These are phyloP conservation scores for Hypomyces perniciosus DNA, from an alignment of 2,329 filamentous ascomycete genomes.

Conservation along the genomic window DNA sequence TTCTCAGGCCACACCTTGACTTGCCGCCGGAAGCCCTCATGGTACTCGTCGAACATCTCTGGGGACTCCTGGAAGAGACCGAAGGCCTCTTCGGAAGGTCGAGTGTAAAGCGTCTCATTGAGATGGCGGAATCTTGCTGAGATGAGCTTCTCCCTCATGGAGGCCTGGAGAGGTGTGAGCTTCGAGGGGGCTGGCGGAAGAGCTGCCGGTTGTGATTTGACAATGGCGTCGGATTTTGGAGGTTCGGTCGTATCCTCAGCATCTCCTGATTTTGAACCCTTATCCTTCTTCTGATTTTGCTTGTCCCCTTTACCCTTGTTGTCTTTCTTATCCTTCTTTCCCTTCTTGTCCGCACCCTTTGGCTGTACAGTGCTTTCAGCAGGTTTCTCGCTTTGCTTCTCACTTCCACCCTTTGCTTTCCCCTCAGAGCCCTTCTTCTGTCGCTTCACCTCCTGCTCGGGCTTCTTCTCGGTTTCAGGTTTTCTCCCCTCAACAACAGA, in stretches of 20 bases:
- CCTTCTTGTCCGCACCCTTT: too few relatives aligned
- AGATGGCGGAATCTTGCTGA: constrained; percentile 95
- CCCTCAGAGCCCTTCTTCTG: constrained; percentile 23
- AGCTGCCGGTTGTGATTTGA: constrained; percentile 25
- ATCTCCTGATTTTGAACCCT: constrained; percentile 12
- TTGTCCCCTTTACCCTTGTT: constrained; percentile 34
- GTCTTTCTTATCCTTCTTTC: constrained; percentile 24
- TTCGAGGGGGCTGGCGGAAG: constrained; percentile 46
- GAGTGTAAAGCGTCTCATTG: constrained; percentile 94
- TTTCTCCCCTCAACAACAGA: constrained; percentile 67
- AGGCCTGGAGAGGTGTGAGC: constrained; percentile 85
- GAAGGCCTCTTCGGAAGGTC: constrained; percentile 77
- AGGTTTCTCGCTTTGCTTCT: constrained; percentile 25
- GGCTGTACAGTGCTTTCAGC: not conserved
- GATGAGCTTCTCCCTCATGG: constrained; percentile 91
- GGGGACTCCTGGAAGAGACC: constrained; percentile 76
- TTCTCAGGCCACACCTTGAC: constrained; percentile 96
- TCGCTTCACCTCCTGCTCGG: constrained; percentile 26
- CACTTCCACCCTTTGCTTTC: constrained; percentile 21
- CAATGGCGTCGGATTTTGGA: constrained; percentile 18
- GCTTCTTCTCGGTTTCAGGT: constrained; percentile 20
- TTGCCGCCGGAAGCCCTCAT: constrained; percentile 91
- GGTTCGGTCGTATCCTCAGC: constrained; percentile 12
- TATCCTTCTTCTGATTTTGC: constrained; percentile 13
- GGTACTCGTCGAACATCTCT: constrained; percentile 93